phyloP scores from a whole-genome alignment of 2,329 filamentous ascomycete genomes.

The Alternaria ethzedia region DNA sequence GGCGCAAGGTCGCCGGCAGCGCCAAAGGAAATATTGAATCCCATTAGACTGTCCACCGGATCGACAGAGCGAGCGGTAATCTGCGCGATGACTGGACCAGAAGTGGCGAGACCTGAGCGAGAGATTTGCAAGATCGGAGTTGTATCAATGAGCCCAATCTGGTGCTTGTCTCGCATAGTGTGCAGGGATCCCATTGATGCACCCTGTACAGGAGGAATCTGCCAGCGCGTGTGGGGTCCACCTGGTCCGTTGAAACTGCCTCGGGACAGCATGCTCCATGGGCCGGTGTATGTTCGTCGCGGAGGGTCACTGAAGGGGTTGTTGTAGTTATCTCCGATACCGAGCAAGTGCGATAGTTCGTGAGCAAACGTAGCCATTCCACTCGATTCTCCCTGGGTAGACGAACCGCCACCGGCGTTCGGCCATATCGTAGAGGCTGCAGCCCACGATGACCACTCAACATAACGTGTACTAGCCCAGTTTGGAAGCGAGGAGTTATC shows the following conservation, averaged over 20 bases:
- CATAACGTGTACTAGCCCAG: slow-evolving; percentile 59
- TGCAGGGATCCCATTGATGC: slow-evolving; percentile 60
- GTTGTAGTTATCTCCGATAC: slow-evolving; percentile 64
- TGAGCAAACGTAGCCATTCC: slow-evolving; percentile 63
- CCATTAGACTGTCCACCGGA: slow-evolving; percentile 52
- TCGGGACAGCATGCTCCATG: slow-evolving; percentile 61
- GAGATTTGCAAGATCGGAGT: slow-evolving; percentile 55
- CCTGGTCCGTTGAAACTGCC: slow-evolving; percentile 62
- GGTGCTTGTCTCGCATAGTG: slow-evolving; percentile 61
- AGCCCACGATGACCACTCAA: slow-evolving; percentile 62
- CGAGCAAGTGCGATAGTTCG: slow-evolving; percentile 59
- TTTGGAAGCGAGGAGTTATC: slow-evolving; percentile 52
- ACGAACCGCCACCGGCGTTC: slow-evolving; percentile 60
- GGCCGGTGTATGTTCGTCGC: slow-evolving; percentile 58
- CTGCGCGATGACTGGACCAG: slow-evolving; percentile 55
- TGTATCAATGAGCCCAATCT: slow-evolving; percentile 57
- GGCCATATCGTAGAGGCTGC: slow-evolving; percentile 61
- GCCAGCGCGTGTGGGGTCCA: slow-evolving; percentile 61
- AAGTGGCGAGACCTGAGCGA: slow-evolving; percentile 50
- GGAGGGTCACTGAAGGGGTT: slow-evolving; percentile 58
- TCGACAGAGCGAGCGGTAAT: slow-evolving; percentile 58
- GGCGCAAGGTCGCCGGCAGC: slow-evolving; percentile 53
- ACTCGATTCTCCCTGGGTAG: slow-evolving; percentile 61
- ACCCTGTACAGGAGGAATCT: slow-evolving; percentile 59
- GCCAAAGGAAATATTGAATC: slow-evolving; percentile 56